A percentile compares a stretch with the other conserved stretches of the same genome.
These are phyloP conservation scores for Diaporthe sp. DNA, from an alignment of 2,329 filamentous ascomycete genomes.

Conservation along the genomic window DNA sequence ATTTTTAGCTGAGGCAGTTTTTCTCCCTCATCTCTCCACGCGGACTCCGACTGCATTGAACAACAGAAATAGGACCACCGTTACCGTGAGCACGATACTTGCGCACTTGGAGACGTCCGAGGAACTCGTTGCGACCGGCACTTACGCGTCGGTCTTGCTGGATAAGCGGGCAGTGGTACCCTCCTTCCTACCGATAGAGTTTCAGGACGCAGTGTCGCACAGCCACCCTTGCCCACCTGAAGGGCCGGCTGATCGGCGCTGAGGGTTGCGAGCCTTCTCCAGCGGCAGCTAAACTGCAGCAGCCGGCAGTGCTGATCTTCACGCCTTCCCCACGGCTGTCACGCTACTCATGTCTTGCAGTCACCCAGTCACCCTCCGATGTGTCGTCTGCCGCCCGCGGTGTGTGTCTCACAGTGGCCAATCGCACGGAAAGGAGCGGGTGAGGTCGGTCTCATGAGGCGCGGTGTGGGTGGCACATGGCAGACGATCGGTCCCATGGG, in stretches of 20 bases:
- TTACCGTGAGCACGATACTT: neutral
- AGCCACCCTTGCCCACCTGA: constrained; percentile 27
- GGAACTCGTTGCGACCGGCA: neutral
- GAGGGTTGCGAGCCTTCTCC: neutral
- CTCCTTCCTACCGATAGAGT: constrained; percentile 16
- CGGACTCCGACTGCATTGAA: neutral
- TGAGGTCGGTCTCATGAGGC: constrained; percentile 8
- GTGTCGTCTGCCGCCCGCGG: constrained; percentile 4
- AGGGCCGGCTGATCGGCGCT: constrained; percentile 25
- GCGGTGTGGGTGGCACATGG: constrained; percentile 4
- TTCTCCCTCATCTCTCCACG: neutral
- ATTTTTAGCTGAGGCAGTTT: neutral
- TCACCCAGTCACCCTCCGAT: neutral
- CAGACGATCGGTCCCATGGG: constrained; percentile 10
- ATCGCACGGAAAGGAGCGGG: neutral
- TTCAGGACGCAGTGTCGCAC: constrained; percentile 15
- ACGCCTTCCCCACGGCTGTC: neutral
- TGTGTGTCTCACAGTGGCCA: constrained; percentile 13
- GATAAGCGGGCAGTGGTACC: neutral
- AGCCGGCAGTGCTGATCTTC: constrained; percentile 4
- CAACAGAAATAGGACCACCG: neutral
- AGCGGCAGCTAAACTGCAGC: constrained; percentile 4
- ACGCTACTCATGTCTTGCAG: constrained; percentile 10
- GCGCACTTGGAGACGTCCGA: constrained; percentile 14
- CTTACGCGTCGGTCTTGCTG: constrained; percentile 18